Base-by-base conservation (phyloP, 306 rosid species). In the Cicer chorassanicum region DNA sequence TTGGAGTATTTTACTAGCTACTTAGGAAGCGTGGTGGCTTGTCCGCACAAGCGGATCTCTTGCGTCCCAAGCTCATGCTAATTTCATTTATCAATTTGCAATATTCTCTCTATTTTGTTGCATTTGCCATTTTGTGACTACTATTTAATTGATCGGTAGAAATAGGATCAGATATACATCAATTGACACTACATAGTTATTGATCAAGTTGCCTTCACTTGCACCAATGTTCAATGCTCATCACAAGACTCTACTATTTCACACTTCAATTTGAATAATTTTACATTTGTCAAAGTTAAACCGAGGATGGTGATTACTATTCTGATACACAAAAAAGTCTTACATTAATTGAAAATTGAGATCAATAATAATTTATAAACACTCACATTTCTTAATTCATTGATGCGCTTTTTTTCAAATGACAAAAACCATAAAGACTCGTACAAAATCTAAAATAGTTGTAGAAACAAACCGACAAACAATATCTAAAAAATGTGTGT, bases 1-100 rank as follows among this genome's bases (percentile, higher is more conserved):
- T 1, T 3, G 16, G 5, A 49, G 55, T 55, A 41, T 66, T 77
- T 34, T 82, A 80, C 76, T 76, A 69, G 70, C 9, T 21, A n/a
- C 68, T 63, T 82, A 72, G 62, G 67, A 65, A 83, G 91, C 82
- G 84, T 78, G 89, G 85, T 81, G 82, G 83, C 66, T 50, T 72
- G 82, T 87, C 81, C 87, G 87, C 94, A 90, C 94, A 94, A 90
- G 91, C 81, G 92, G 86, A 79, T 83, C 86, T 84, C 77, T 73
- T 74, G 71, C 72, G 85, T 83, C 82, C 89, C 87, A 34, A 88
- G 83, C 78, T 65, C 15, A 87, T 82, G 24, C 68, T 81, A 11
- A 75, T 65, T 75, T 49, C 70, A 66, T 29, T 24, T 24, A 24
- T 24, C 29, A 24, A n/a, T 78, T 64, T 78, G 51, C 70, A 62